phyloP scores from a whole-genome alignment of 257 asterid species.

The Gynochthodes officinalis region DNA sequence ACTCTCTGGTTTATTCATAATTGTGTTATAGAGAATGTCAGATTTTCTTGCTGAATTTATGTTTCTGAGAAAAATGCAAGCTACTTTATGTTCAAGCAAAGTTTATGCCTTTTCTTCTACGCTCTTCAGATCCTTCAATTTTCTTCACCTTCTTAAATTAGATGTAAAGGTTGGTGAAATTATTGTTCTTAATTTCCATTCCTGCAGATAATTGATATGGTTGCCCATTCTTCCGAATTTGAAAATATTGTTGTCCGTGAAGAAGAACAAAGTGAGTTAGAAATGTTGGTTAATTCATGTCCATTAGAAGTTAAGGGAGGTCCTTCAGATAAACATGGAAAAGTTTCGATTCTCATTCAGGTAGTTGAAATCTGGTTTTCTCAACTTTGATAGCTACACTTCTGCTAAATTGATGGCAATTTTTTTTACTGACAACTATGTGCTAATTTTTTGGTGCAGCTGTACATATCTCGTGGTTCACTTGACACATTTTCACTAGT shows the following conservation, averaged over 20 bases:
- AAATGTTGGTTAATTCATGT: conserved; percentile 57
- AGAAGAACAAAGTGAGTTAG: conserved; percentile 95
- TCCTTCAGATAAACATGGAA: conserved; percentile 88
- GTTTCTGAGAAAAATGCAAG: not conserved
- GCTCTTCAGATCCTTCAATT: not conserved
- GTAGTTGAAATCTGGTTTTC: conserved; percentile 34
- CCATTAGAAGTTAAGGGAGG: conserved; percentile 94
- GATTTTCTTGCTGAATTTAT: not conserved
- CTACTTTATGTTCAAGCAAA: not conserved
- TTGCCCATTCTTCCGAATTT: conserved; percentile 94
- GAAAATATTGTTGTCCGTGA: conserved; percentile 93
- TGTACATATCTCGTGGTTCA: conserved; percentile 82
- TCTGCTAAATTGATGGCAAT: conserved; percentile 14
- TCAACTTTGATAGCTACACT: conserved; percentile 16
- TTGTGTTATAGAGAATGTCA: not conserved
- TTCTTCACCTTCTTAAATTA: not conserved
- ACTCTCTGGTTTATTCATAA: not conserved
- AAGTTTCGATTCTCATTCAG: conserved; percentile 94
- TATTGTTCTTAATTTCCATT: not conserved
- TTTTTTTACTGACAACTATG: conserved; percentile 16
- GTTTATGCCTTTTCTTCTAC: not conserved
- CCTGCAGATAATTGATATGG: conserved; percentile 86
- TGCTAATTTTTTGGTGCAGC: conserved; percentile 51
- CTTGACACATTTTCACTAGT: conserved; percentile 79
- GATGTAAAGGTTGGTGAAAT: not conserved